phyloP scores from a whole-genome alignment of 352 stramenopile species.

The Phytophthora colocasiae region DNA sequence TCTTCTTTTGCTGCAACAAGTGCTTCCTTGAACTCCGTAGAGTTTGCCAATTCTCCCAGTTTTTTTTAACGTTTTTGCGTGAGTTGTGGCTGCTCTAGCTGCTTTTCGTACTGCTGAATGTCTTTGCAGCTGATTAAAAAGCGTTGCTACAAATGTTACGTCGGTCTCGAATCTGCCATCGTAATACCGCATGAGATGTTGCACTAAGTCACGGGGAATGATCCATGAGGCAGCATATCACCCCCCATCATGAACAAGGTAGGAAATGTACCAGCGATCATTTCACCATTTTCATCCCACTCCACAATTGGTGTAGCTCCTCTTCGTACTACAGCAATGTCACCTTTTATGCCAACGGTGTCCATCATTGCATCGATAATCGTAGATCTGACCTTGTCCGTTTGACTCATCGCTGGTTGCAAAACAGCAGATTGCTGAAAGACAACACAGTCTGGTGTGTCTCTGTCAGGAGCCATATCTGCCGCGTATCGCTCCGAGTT shows the following conservation, averaged over 20 bases:
- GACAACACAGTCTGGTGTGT: not conserved
- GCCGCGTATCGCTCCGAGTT: not conserved
- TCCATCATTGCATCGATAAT: not conserved
- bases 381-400: not conserved
- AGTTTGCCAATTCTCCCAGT: not conserved
- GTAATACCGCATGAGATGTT: slow-evolving; percentile 3
- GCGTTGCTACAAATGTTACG: not conserved
- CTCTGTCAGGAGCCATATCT: not conserved
- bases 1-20: not conserved
- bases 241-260: too few species aligned
- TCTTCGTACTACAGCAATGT: not conserved
- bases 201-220: not conserved
- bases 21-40: not conserved
- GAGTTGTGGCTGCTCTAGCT: not conserved
- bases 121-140: slow-evolving; percentile 1
- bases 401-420: not conserved
- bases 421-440: not conserved
- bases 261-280: slow-evolving; percentile 2
- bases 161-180: not conserved
- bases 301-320: not conserved
- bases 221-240: not conserved
- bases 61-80: not conserved
- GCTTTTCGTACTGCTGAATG: not conserved
- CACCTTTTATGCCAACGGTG: not conserved
- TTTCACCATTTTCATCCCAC: not conserved